Evolutionary conservation across 139 green algal species (phyloP).

Genomic region (Tetradesmus obliquus): DNA sequence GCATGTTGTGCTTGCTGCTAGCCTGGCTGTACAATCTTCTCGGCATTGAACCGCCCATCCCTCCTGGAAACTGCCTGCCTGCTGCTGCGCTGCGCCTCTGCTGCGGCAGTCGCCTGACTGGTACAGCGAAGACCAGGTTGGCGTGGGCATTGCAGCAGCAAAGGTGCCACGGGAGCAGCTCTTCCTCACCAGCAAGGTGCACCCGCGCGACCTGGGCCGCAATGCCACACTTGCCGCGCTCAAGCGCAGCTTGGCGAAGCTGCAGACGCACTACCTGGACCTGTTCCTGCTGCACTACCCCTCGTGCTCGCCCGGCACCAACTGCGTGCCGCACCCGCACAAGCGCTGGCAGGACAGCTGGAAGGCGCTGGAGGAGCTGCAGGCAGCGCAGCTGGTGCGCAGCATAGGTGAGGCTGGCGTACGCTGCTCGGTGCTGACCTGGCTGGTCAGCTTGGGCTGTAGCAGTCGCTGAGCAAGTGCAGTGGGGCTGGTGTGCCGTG

Average conservation of each 20-base stretch:
- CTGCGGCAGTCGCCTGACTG: constrained; percentile 65
- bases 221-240: constrained; percentile 57
- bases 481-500: too few relatives aligned
- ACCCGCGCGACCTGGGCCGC: constrained; percentile 80
- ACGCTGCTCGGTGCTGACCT: background rate
- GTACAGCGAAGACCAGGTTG: constrained; percentile 87
- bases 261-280: constrained; percentile 79
- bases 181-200: constrained; percentile 90
- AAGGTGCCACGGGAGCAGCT: constrained; percentile 58
- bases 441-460: background rate
- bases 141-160: constrained; percentile 53
- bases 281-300: constrained; percentile 92
- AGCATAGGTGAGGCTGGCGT: constrained; percentile 64
- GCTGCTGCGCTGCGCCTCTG: background rate
- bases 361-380: constrained; percentile 72
- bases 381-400: constrained; percentile 51
- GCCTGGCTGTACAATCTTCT: too few relatives aligned
- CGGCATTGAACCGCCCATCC: background rate
- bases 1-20: background rate
- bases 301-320: constrained; percentile 63
- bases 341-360: constrained; percentile 78
- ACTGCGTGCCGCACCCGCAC: constrained; percentile 34
- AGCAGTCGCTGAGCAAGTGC: too few relatives aligned
- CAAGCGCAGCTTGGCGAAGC: constrained; percentile 55
- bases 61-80: background rate